Conservation (phyloP, 331 rosid species). For the Malus hybrid region DNA sequence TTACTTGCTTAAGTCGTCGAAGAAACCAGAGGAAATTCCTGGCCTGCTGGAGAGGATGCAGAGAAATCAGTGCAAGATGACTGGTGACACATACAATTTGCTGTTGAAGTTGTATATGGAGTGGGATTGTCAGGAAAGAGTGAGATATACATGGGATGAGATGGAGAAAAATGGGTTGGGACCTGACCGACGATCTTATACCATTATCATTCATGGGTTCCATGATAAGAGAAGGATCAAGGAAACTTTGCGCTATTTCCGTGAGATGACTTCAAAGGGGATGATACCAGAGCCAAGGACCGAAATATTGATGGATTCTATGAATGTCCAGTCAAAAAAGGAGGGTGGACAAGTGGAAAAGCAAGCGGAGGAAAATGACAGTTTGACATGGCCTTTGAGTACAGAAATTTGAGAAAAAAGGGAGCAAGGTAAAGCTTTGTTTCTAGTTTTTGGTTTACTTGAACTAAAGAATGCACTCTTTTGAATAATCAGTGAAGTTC, state of each 20-base stretch:
- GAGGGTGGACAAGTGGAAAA: constrained; percentile 10
- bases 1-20: constrained; percentile 48
- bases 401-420: not conserved
- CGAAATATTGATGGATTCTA: constrained; percentile 30
- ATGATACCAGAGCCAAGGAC: constrained; percentile 53
- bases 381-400: not conserved
- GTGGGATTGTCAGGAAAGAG: constrained; percentile 50
- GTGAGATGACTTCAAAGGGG: constrained; percentile 65
- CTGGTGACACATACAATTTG: constrained; percentile 53
- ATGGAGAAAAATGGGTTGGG: constrained; percentile 63
- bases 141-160: constrained; percentile 47
- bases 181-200: constrained; percentile 58
- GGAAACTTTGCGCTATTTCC: constrained; percentile 47
- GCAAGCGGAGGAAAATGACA: not conserved
- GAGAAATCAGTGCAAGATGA: constrained; percentile 44
- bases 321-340: constrained; percentile 27
- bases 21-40: constrained; percentile 48
- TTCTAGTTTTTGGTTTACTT: not conserved
- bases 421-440: constrained; percentile 3
- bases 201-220: constrained; percentile 62
- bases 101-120: constrained; percentile 60
- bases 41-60: constrained; percentile 48
- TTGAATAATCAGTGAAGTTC: not conserved
- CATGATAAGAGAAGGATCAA: constrained; percentile 46
- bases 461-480: not conserved